phyloP scores from a whole-genome alignment of 2,329 filamentous ascomycete genomes.

The Thielaviopsis populi region DNA sequence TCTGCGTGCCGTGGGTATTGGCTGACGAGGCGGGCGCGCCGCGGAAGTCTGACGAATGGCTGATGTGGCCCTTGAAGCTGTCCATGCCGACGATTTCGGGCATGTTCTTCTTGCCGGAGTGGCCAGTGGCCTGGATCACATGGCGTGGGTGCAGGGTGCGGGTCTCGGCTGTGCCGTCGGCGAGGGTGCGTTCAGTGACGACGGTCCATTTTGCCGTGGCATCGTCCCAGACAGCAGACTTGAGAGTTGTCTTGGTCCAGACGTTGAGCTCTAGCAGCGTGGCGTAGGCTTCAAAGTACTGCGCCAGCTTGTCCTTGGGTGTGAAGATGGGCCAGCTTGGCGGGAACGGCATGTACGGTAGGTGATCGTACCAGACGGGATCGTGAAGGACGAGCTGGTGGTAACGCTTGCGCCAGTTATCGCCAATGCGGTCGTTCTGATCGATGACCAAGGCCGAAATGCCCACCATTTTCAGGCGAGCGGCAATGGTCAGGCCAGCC shows the following conservation, averaged over 20 bases:
- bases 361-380: constrained; percentile 45
- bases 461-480: constrained; percentile 43
- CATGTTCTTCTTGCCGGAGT: constrained; percentile 49
- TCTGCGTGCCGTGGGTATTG: constrained; percentile 26
- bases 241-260: constrained; percentile 42
- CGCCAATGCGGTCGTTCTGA: constrained; percentile 40
- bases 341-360: constrained; percentile 52
- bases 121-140: constrained; percentile 52
- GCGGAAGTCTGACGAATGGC: constrained; percentile 46
- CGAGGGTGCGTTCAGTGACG: constrained; percentile 34
- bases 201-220: constrained; percentile 38
- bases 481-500: constrained; percentile 41
- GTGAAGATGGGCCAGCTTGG: constrained; percentile 53
- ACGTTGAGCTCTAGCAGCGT: constrained; percentile 52
- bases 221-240: constrained; percentile 36
- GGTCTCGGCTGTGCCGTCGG: constrained; percentile 32
- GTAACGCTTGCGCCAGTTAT: constrained; percentile 50
- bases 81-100: constrained; percentile 43
- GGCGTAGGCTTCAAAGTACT: constrained; percentile 53
- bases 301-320: constrained; percentile 55
- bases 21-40: constrained; percentile 31
- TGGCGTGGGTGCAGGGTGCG: constrained; percentile 46
- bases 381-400: constrained; percentile 54
- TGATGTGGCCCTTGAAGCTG: constrained; percentile 43
- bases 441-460: constrained; percentile 44